Percentiles rank a stretch among this genome's conserved stretches.
Evolutionary conservation across 2,329 filamentous ascomycete genomes (phyloP).

Genomic region (Penicillium sp.): DNA sequence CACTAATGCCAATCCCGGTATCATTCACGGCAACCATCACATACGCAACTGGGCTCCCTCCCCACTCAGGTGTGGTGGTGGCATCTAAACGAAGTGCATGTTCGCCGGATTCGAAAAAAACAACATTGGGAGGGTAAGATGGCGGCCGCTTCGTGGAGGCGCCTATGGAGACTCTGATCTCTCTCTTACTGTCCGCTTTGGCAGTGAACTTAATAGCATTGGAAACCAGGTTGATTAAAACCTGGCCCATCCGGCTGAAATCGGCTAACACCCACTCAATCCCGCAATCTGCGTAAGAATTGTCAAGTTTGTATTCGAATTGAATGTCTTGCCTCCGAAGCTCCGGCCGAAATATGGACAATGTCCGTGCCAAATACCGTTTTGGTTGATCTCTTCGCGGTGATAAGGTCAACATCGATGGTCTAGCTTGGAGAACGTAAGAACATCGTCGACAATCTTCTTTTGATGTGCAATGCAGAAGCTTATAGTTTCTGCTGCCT

Average conservation of each 20-base stretch:
- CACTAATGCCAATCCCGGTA: conserved; percentile 70
- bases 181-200: conserved; percentile 41
- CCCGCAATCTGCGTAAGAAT: conserved; percentile 57
- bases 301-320: conserved; percentile 63
- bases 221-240: conserved; percentile 76
- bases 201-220: conserved; percentile 81
- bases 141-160: conserved; percentile 50
- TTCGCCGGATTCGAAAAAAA: conserved; percentile 30
- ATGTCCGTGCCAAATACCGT: conserved; percentile 62
- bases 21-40: conserved; percentile 74
- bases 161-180: conserved; percentile 55
- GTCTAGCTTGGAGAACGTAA: conserved; percentile 74
- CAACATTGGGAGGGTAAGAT: conserved; percentile 36
- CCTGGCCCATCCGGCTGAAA: conserved; percentile 72
- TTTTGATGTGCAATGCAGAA: conserved; percentile 80
- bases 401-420: conserved; percentile 69
- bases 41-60: conserved; percentile 58
- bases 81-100: conserved; percentile 27
- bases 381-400: conserved; percentile 69
- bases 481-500: conserved; percentile 74
- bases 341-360: conserved; percentile 79
- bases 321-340: conserved; percentile 67
- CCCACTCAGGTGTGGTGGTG: conserved; percentile 52
- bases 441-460: conserved; percentile 71
- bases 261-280: conserved; percentile 70